Evolutionary conservation across 768 basidiomycete species (phyloP).

Genomic region (Lentinula sp.): DNA sequence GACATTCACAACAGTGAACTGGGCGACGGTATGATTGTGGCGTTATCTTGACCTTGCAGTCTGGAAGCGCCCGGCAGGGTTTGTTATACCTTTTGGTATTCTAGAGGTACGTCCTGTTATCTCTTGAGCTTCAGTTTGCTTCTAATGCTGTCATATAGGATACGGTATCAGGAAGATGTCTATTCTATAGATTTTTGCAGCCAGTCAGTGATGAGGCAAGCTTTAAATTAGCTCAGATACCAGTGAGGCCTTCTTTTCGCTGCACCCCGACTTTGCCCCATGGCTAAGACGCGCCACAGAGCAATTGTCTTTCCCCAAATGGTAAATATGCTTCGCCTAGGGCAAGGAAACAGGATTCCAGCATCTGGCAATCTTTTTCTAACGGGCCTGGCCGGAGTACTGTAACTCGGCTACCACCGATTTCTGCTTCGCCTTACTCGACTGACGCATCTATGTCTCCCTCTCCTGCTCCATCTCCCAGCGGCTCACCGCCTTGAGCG

Average conservation of each 20-base stretch:
- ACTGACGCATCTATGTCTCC: slow-evolving; percentile 58
- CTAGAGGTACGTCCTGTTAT: slow-evolving; percentile 59
- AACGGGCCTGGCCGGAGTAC: slow-evolving; percentile 15
- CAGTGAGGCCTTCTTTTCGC: slow-evolving; percentile 26
- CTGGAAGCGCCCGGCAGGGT: slow-evolving; percentile 86
- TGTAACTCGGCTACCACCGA: slow-evolving; percentile 47
- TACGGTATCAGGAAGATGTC: slow-evolving; percentile 62
- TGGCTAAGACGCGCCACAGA: slow-evolving; percentile 19
- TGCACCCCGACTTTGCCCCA: slow-evolving; percentile 30
- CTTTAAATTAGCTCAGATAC: slow-evolving; percentile 7
- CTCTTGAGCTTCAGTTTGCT: slow-evolving; percentile 1
- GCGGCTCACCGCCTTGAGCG: slow-evolving; percentile 37
- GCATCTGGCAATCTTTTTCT: slow-evolving; percentile 22
- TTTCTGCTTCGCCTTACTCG: slow-evolving; percentile 62
- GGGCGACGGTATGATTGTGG: no score
- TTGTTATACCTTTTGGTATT: slow-evolving; percentile 87
- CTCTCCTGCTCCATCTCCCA: slow-evolving; percentile 34
- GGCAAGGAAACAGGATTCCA: slow-evolving; percentile 18
- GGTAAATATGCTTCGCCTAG: slow-evolving; percentile 2
- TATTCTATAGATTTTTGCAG: slow-evolving; percentile 48
- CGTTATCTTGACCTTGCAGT: slow-evolving; percentile 31
- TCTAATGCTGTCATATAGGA: slow-evolving; percentile 35
- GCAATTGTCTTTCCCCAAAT: not conserved
- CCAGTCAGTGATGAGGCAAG: slow-evolving; percentile 19
- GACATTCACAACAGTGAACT: no score